Evolutionary conservation across 805 yeast genomes (phyloP).

Genomic region (Pichia occidentalis): DNA sequence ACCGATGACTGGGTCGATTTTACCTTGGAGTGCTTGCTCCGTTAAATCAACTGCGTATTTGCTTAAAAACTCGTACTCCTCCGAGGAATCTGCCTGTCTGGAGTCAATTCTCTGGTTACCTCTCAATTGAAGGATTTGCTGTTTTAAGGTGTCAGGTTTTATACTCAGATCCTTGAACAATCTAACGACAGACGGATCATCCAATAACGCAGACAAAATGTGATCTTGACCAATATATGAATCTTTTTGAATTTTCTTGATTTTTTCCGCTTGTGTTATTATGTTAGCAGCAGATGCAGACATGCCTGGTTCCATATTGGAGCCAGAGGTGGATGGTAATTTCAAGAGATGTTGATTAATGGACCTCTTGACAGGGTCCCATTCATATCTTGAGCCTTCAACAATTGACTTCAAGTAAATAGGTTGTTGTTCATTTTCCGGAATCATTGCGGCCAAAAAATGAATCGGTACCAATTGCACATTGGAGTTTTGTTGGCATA

Average conservation of each 20-base stretch:
- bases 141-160: slow-evolving; percentile 63
- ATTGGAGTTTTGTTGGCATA: slow-evolving; percentile 82
- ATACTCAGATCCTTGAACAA: slow-evolving; percentile 68
- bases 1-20: slow-evolving; percentile 96
- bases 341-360: slow-evolving; percentile 79
- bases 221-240: slow-evolving; percentile 92
- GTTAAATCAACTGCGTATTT: slow-evolving; percentile 95
- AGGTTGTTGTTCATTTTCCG: slow-evolving; percentile 44
- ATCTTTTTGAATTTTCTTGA: slow-evolving; percentile 85
- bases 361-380: slow-evolving; percentile 68
- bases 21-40: slow-evolving; percentile 87
- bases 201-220: slow-evolving; percentile 73
- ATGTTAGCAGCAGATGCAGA: slow-evolving; percentile 73
- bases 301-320: slow-evolving; percentile 76
- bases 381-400: slow-evolving; percentile 85
- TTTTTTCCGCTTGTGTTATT: slow-evolving; percentile 64
- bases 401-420: slow-evolving; percentile 74
- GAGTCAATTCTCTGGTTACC: slow-evolving; percentile 91
- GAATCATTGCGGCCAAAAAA: slow-evolving; percentile 84
- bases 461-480: slow-evolving; percentile 84
- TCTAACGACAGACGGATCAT: slow-evolving; percentile 63
- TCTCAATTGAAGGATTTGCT: slow-evolving; percentile 73
- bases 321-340: slow-evolving; percentile 81
- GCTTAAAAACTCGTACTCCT: slow-evolving; percentile 71
- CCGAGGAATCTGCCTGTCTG: slow-evolving; percentile 86